A percentile compares a stretch with the other conserved stretches of the same genome.
Evolutionary conservation across 257 asterid species (phyloP).

Genomic region (Solanum lycopersicoides): DNA sequence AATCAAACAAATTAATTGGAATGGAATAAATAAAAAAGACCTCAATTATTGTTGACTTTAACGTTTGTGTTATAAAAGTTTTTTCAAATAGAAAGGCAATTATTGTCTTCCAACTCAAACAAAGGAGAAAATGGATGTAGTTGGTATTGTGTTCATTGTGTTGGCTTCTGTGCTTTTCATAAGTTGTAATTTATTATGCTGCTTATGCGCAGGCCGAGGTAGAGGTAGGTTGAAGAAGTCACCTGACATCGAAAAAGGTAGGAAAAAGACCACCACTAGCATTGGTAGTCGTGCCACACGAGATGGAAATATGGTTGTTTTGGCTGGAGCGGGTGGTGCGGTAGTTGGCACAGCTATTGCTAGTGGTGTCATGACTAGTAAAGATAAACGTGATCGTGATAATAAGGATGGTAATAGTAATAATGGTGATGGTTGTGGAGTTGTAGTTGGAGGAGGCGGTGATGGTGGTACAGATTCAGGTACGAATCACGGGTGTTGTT

Average conservation of each 20-base stretch:
- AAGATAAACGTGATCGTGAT: not conserved
- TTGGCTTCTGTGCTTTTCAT: not conserved
- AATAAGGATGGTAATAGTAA: not conserved
- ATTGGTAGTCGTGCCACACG: not conserved
- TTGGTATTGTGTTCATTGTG: not conserved
- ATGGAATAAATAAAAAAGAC: no score
- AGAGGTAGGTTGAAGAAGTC: not conserved
- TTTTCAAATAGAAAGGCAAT: not conserved
- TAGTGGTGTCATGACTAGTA: not conserved
- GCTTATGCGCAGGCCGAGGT: not conserved
- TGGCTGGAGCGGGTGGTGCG: conserved; percentile 19
- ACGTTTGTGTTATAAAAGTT: no score
- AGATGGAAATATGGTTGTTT: not conserved
- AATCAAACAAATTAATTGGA: no score
- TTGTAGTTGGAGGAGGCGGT: not conserved
- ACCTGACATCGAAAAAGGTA: not conserved
- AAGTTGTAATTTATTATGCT: not conserved
- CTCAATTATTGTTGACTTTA: no score
- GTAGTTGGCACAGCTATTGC: conserved; percentile 16
- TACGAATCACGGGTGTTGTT: not conserved
- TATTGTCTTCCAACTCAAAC: not conserved
- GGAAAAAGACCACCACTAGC: not conserved
- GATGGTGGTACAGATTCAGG: not conserved
- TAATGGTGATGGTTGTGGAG: not conserved
- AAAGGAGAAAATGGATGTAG: not conserved